Conservation (phyloP, 306 rosid species). For the Canavalia ensiformis region DNA sequence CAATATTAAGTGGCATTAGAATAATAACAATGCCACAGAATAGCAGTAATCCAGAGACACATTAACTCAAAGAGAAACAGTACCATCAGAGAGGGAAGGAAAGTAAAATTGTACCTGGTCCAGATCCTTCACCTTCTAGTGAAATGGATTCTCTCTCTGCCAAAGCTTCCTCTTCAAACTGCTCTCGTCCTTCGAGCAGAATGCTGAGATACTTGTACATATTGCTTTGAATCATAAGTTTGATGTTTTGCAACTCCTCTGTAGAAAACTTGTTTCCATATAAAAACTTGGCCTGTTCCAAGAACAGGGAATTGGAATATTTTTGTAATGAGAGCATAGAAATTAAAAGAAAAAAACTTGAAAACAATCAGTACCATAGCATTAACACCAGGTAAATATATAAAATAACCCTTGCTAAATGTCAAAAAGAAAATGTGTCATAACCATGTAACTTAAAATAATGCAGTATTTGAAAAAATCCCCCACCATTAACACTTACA, state of each 20-base stretch:
- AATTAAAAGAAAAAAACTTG: constrained; percentile 3
- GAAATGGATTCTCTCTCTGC: constrained; percentile 54
- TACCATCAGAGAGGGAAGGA: constrained; percentile 32
- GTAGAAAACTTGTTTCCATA: constrained; percentile 76
- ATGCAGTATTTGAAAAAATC: neutral
- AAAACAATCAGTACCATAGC: neutral
- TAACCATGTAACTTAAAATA: constrained; percentile 19
- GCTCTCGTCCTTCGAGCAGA: constrained; percentile 92
- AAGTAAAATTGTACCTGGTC: constrained; percentile 54
- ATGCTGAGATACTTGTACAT: constrained; percentile 88
- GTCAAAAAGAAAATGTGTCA: constrained; percentile 8
- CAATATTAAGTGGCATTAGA: constrained; percentile 14
- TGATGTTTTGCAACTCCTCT: constrained; percentile 81
- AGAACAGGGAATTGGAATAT: constrained; percentile 30
- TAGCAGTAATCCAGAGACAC: constrained; percentile 19
- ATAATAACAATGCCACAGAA: constrained; percentile 37
- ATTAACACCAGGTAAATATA: constrained; percentile 16
- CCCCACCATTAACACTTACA: neutral
- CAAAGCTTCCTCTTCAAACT: constrained; percentile 83
- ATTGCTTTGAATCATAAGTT: constrained; percentile 93
- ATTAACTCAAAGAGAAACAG: constrained; percentile 40
- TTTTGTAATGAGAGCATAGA: constrained; percentile 24
- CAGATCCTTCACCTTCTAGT: constrained; percentile 52
- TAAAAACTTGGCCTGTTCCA: constrained; percentile 78
- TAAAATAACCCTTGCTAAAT: constrained; percentile 17